Percentiles rank a stretch among this genome's conserved stretches.
Evolutionary conservation across 345 rosid species (phyloP).

Genomic region (Theobroma cacao): DNA sequence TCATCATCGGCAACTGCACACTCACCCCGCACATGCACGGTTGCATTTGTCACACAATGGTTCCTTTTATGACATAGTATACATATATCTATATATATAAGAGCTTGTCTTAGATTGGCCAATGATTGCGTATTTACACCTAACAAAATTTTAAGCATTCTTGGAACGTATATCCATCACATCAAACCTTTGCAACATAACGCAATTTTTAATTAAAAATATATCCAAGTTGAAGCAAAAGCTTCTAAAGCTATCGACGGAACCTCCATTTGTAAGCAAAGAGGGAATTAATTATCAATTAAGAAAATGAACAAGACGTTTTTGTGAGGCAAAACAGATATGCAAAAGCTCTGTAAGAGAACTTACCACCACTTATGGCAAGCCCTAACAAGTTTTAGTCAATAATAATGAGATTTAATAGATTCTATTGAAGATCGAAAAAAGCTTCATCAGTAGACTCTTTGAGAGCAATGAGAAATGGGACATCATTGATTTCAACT

Average conservation of each 20-base stretch:
- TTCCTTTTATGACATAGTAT: too few species aligned
- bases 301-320: neutral
- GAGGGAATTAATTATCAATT: neutral
- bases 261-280: slow-evolving; percentile 4
- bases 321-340: neutral
- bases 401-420: neutral
- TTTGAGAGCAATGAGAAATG: neutral
- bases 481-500: slow-evolving; percentile 10
- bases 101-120: neutral
- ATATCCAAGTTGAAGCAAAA: neutral
- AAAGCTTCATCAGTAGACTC: neutral
- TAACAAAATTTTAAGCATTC: slow-evolving; percentile 1
- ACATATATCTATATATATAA: too few species aligned
- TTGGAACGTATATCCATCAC: neutral
- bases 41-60: too few species aligned
- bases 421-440: neutral
- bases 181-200: neutral
- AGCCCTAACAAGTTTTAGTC: neutral
- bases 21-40: too few species aligned
- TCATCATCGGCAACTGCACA: too few species aligned
- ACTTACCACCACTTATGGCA: neutral
- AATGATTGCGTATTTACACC: slow-evolving; percentile 2
- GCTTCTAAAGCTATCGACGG: neutral
- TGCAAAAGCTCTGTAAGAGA: neutral
- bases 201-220: neutral